phyloP scores from a whole-genome alignment of 2,329 filamentous ascomycete genomes.

The Nigrospora osmanthi region DNA sequence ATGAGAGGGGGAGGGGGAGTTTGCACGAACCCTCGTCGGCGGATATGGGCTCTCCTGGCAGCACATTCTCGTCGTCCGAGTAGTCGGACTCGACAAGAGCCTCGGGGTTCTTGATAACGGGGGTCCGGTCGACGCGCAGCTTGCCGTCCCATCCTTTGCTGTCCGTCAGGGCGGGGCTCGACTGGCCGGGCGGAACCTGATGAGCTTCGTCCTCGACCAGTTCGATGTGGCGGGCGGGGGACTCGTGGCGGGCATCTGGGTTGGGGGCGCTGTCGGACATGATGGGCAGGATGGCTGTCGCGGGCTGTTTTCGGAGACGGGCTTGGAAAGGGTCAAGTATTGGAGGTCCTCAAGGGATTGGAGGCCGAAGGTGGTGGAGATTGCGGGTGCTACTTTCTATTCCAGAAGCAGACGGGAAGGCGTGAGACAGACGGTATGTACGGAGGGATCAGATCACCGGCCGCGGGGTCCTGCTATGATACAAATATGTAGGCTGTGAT shows the following conservation, averaged over 20 bases:
- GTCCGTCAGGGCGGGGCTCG: constrained; percentile 42
- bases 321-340: no score
- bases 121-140: constrained; percentile 63
- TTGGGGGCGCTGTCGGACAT: no score
- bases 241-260: constrained; percentile 16
- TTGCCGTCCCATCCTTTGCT: constrained; percentile 80
- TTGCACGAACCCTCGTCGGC: constrained; percentile 65
- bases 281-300: no score
- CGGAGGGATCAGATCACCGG: no score
- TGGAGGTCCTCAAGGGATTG: no score
- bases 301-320: no score
- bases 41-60: constrained; percentile 66
- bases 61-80: constrained; percentile 63
- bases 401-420: no score
- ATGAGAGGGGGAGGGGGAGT: not conserved
- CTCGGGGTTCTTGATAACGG: constrained; percentile 68
- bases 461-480: no score
- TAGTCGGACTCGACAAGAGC: constrained; percentile 80
- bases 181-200: constrained; percentile 29
- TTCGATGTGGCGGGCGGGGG: constrained; percentile 37
- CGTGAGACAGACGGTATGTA: no score
- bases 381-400: no score
- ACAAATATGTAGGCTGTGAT: no score
- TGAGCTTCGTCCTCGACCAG: constrained; percentile 33
- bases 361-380: no score